Base-by-base conservation (phyloP, 495 filamentous ascomycete species). In the Penicillium flavigenum region DNA sequence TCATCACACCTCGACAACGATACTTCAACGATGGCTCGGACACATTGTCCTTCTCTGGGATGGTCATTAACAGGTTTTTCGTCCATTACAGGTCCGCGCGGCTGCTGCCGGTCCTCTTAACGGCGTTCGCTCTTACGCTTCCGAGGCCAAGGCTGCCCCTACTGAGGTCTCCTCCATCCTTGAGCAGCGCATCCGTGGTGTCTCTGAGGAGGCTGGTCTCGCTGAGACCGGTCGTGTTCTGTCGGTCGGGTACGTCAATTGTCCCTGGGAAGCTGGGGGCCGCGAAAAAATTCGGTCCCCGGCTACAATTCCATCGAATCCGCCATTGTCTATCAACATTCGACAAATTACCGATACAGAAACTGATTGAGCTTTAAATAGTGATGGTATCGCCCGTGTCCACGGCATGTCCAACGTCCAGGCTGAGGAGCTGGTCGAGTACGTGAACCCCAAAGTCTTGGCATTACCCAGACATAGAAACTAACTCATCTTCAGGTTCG, bases 361-460 rank as follows among this genome's bases (percentile, higher is more conserved):
- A 63, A 65, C 66, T 69, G 32, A 67, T 60, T 36, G 58, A 60
- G 20, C 51, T 53, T 57, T 58, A 44, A 68, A 72, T 59, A 98
- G 94, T 92, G 94, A 98, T 81, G 94, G 94, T 96, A 98, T 98
- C 72, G 94, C 94, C 75, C 92, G 95, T 90, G 94, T 98, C 64
- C 92, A 98, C 77, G 94, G 94, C 74, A 95, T 98, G 90, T 90
- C 83, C 89, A 98, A 98, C 78, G 94, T 98, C 81, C 94, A 98
- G 84, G 94, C 94, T 73, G 94, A 98, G 80, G 94, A 98, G 86
- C 88, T 98, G 73, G 94, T 98, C 72, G 95, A 98, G 94, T 98
- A 88, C 71, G 94, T 89, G 63, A 66, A 54, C 54, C 51, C 63
- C 44, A 61, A 46, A 61, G 63, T 57, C 60, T 67, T 59, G 63